Evolutionary conservation across 495 filamentous ascomycete species (phyloP).

Genomic region (Oidiodendron maius): DNA sequence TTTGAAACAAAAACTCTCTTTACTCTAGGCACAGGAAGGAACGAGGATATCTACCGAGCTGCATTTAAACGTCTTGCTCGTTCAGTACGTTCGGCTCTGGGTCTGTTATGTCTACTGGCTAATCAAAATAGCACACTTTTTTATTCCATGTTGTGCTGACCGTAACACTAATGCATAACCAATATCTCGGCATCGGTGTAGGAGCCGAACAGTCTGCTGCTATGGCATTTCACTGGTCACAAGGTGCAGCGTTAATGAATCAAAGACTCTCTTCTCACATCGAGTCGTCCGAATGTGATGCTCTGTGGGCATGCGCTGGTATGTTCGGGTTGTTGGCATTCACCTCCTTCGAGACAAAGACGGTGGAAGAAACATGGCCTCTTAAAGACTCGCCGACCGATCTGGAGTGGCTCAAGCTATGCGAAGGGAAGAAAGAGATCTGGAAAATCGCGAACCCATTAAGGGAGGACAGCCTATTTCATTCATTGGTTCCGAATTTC

Average conservation of each 20-base stretch:
- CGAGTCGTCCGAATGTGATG: slow-evolving; percentile 24
- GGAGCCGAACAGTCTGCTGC: slow-evolving; percentile 12
- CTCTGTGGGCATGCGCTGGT: slow-evolving; percentile 32
- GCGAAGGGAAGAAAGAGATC: slow-evolving; percentile 30
- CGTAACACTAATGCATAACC: slow-evolving; percentile 32
- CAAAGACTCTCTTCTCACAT: slow-evolving; percentile 25
- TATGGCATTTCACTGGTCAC: slow-evolving; percentile 30
- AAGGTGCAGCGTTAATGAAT: slow-evolving; percentile 32
- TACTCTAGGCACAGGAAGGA: no score
- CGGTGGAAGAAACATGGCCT: slow-evolving; percentile 32
- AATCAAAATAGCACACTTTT: slow-evolving; percentile 26
- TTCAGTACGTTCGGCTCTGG: no score
- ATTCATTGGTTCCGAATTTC: slow-evolving; percentile 13
- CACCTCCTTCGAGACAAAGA: slow-evolving; percentile 26
- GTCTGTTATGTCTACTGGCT: no score
- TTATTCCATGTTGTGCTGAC: slow-evolving; percentile 34
- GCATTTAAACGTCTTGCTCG: no score
- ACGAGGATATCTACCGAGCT: no score
- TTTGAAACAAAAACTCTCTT: no score
- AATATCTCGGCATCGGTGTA: slow-evolving; percentile 14
- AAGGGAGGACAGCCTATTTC: slow-evolving; percentile 29
- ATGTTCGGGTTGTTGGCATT: slow-evolving; percentile 29
- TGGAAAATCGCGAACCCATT: slow-evolving; percentile 29
- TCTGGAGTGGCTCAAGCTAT: slow-evolving; percentile 33
- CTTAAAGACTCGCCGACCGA: slow-evolving; percentile 25